phyloP scores from a whole-genome alignment of 352 stramenopile species.

The Blastocystis sp. region DNA sequence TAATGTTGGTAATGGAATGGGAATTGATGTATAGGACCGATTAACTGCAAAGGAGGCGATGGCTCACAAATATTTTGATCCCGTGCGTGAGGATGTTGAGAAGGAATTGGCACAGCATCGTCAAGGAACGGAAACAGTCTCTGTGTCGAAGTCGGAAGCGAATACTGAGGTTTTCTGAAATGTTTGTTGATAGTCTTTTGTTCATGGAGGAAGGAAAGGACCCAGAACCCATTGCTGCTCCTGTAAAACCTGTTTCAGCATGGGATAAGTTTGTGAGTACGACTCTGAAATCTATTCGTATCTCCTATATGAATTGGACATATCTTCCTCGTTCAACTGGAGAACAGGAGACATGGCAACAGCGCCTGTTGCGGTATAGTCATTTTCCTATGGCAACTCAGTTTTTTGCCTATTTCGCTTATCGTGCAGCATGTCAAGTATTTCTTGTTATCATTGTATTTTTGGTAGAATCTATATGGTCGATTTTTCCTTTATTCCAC shows the following conservation, averaged over 20 bases:
- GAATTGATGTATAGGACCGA: constrained; percentile 45
- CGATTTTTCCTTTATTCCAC: constrained; percentile 54
- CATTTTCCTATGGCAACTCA: constrained; percentile 59
- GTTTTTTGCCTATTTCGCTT: constrained; percentile 56
- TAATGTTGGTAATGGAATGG: neutral
- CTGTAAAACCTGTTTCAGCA: neutral
- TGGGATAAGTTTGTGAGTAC: constrained; percentile 26
- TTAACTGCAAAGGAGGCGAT: constrained; percentile 94
- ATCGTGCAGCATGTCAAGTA: constrained; percentile 48
- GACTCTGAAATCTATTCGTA: constrained; percentile 39
- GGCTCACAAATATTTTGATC: constrained; percentile 92
- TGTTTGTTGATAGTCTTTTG: constrained; percentile 31
- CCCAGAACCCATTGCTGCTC: neutral
- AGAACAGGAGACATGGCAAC: neutral
- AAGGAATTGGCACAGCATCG: constrained; percentile 7
- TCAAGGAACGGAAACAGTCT: neutral
- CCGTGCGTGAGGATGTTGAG: constrained; percentile 70
- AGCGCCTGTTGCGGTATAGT: constrained; percentile 48
- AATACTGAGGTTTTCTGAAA: neutral
- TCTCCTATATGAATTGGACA: constrained; percentile 60
- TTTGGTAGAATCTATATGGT: constrained; percentile 21
- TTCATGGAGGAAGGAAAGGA: neutral
- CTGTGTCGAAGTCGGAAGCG: neutral
- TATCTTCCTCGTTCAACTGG: constrained; percentile 52
- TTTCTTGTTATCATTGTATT: neutral